Conservation (phyloP, 1,284 basidiomycete genomes). For the Agaricales sp. region DNA sequence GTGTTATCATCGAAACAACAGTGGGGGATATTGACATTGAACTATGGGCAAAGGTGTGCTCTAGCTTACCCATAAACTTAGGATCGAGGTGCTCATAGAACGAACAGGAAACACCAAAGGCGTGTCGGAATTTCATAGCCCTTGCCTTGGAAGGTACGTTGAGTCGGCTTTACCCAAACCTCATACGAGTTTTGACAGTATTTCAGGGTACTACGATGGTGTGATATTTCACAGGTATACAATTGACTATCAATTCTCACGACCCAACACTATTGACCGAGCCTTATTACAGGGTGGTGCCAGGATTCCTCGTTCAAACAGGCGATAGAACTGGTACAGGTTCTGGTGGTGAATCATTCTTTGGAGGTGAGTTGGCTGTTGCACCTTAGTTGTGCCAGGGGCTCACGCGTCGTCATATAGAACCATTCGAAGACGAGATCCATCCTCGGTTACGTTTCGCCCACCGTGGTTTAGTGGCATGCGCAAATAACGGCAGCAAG, state of each 20-base stretch:
- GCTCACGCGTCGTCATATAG: conserved; percentile 23
- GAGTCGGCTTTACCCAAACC: conserved; percentile 8
- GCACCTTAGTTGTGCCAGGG: too few relatives aligned
- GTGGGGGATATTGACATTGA: conserved; percentile 91
- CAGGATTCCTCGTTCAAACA: conserved; percentile 87
- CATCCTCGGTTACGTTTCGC: conserved; percentile 80
- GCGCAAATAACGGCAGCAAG: conserved; percentile 86
- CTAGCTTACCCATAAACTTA: conserved; percentile 4
- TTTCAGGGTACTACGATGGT: conserved; percentile 87
- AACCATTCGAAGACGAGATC: conserved; percentile 90
- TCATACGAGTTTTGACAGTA: conserved; percentile 8
- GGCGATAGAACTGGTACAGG: conserved; percentile 94
- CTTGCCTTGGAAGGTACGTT: conserved; percentile 78
- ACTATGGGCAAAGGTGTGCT: conserved; percentile 78
- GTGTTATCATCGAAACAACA: conserved; percentile 85
- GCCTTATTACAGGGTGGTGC: conserved; percentile 48
- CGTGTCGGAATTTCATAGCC: conserved; percentile 89
- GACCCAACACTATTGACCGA: neutral
- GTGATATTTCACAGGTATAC: conserved; percentile 86
- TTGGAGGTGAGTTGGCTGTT: conserved; percentile 53
- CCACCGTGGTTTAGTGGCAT: conserved; percentile 84
- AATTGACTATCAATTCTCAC: conserved; percentile 7
- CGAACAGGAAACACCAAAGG: conserved; percentile 77
- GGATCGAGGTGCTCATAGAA: too few relatives aligned
- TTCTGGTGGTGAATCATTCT: conserved; percentile 84